Evolutionary conservation across 2,329 filamentous ascomycete species (phyloP).

Genomic region (Metarhizium guizhouense): DNA sequence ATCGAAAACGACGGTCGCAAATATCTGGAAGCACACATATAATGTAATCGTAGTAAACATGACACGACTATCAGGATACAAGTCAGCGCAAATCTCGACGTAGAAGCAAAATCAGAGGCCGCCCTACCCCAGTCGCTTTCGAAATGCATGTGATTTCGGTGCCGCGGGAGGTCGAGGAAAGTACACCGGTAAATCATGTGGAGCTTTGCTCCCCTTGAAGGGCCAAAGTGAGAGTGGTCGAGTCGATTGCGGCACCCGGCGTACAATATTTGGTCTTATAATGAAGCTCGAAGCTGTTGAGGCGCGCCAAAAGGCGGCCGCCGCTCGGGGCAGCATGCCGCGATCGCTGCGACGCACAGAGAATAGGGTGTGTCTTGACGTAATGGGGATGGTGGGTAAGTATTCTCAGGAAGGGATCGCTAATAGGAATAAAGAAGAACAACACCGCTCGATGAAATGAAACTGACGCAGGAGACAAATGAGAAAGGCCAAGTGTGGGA

Average conservation of each 20-base stretch:
- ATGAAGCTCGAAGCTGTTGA: conserved; percentile 10
- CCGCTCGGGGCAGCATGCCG: conserved; percentile 14
- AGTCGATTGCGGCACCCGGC: neutral
- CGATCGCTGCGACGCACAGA: neutral
- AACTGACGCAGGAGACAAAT: neutral
- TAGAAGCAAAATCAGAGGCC: neutral
- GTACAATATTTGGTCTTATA: neutral
- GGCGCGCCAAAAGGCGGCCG: conserved; percentile 13
- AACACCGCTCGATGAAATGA: neutral
- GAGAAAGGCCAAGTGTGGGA: neutral
- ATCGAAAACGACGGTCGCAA: conserved; percentile 35
- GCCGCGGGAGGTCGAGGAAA: conserved; percentile 15
- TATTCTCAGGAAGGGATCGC: neutral
- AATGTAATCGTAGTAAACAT: conserved; percentile 23
- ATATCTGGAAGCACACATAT: conserved; percentile 33
- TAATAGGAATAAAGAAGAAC: neutral
- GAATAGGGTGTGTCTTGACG: neutral
- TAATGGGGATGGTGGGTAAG: neutral
- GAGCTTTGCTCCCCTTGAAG: conserved; percentile 17
- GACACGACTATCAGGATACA: conserved; percentile 13
- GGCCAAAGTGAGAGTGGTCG: conserved; percentile 25
- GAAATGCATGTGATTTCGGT: conserved; percentile 2
- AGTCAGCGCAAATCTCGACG: neutral
- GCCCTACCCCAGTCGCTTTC: conserved; percentile 4
- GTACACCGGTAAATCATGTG: conserved; percentile 21